Base-by-base conservation (phyloP, 371 early-diverging fungal genomes). In the Choanephora cucurbitarum region DNA sequence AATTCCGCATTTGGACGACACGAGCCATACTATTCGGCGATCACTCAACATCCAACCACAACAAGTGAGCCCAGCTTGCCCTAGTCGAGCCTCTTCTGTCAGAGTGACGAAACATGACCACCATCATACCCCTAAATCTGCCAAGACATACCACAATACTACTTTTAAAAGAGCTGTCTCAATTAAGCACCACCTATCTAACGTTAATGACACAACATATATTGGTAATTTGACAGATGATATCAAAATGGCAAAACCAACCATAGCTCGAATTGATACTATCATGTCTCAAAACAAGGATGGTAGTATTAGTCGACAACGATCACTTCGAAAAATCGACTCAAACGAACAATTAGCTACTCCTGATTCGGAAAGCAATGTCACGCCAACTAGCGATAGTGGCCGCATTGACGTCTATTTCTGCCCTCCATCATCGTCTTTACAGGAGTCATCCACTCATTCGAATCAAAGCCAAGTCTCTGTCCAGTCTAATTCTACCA, bases 81-180 rank as follows among this genome's bases (percentile, higher is more conserved):
- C 53, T 13, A 64, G 46, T 40, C 58, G 74, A 32, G 60, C 74
- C 9, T 65, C 74, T 8, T 74, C 74, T 19, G 69, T 74, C 49
- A 65, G 63, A 53, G 51, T 74, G 3, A 60, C 63, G 1, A 74
- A 74, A 61, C 70, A 70, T 41, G 73, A 73, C 21, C 40, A 61
- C 41, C 14, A 60, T 17, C 34, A 37, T 2, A 10, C 46, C 3
- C 41, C 41, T 48, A 55, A 45, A 46, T 46, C 47, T 47, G 7
- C 15, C 1, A 55, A 13, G n/a, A 46, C 8, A n/a, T 8, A 53
- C 14, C 60, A 60, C 15, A 19, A 39, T 8, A 37, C 52, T 15
- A 55, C 53, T 33, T 5, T 66, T 11, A 44, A 56, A 44, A 48
- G 71, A 10, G 71, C 67, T 10, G 60, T 70, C 31, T 39, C 64